Percentiles rank a stretch among this genome's conserved stretches.
These are phyloP conservation scores for Taxillus chinensis DNA, from an alignment of 164 flowering plant genomes.

Conservation along the genomic window DNA sequence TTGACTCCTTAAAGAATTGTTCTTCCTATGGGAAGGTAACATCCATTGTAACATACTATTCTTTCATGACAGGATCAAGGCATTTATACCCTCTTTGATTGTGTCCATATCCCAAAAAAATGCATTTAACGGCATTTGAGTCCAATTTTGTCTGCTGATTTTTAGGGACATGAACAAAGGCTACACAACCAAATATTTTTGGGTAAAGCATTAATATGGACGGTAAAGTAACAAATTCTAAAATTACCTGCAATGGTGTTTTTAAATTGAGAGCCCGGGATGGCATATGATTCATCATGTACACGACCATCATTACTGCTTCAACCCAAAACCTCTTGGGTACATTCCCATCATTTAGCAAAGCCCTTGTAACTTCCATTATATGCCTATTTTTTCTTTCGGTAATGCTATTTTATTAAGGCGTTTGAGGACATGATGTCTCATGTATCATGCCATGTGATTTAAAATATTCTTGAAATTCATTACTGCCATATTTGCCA, in stretches of 20 bases:
- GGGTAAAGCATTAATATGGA: background rate
- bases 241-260: too few species aligned
- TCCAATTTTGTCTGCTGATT: background rate
- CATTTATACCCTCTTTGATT: background rate
- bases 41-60: too few species aligned
- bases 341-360: background rate
- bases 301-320: too few species aligned
- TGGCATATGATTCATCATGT: too few species aligned
- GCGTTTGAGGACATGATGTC: background rate
- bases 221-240: background rate
- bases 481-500: background rate
- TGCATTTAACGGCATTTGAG: background rate
- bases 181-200: background rate
- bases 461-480: background rate
- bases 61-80: background rate
- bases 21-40: too few species aligned
- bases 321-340: too few species aligned
- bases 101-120: background rate
- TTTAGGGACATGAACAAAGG: background rate
- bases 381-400: background rate
- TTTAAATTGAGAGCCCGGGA: too few species aligned
- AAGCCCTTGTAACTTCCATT: background rate
- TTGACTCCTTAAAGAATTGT: too few species aligned
- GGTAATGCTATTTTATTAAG: background rate
- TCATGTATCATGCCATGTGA: background rate